Evolutionary conservation across 257 asterid genomes (phyloP), one percentile per base, ranked within the genome.

Genomic region (Thymus mandschuricus): DNA sequence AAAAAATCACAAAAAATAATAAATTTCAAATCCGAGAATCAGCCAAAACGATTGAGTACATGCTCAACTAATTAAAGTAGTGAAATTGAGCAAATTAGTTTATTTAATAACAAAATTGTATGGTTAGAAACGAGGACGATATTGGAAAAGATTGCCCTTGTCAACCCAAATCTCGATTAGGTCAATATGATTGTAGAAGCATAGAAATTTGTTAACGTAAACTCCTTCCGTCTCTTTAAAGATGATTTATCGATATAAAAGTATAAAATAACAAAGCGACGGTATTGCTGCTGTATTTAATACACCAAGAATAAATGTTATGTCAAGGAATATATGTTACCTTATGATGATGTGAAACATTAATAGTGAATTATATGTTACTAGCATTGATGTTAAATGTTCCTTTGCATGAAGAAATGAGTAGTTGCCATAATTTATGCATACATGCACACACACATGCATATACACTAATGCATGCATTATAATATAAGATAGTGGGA

Each of bases 401-500:
- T 21, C 21, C 21, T 21, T 21, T 35, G 38, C 38, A 31, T 57
- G 62, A 29, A 56, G 61, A 56, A 56, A 56, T 29, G 15, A 56
- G 40, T 30, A 35, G 51, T 67, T 38, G 38, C 62, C 46, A 63
- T 21, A 21, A 68, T 50, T 55, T 12, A 8, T 21, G 11, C 8
- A 52, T 52, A 49, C 58, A 52, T 6, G 6, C 28, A 13, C 2
- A 13, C 5, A 49, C 27, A 49, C 27, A 48, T 2, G 5, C 5
- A 12, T 12, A 12, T 3, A 21, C 21, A 21, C 21, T 21, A 21
- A 46, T 6, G 2, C 13, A 41, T 13, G 49, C 15, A 57, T 11
- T 5, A 69, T 21, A 8, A 63, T 41, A 41, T 64, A 76, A 49
- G 30, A 21, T 28, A 27, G 59, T 51, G 48, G 79, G 73, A 50